These are phyloP conservation scores for Cladorrhinum sp. DNA, from an alignment of 2,329 filamentous ascomycete species.

Conservation along the genomic window DNA sequence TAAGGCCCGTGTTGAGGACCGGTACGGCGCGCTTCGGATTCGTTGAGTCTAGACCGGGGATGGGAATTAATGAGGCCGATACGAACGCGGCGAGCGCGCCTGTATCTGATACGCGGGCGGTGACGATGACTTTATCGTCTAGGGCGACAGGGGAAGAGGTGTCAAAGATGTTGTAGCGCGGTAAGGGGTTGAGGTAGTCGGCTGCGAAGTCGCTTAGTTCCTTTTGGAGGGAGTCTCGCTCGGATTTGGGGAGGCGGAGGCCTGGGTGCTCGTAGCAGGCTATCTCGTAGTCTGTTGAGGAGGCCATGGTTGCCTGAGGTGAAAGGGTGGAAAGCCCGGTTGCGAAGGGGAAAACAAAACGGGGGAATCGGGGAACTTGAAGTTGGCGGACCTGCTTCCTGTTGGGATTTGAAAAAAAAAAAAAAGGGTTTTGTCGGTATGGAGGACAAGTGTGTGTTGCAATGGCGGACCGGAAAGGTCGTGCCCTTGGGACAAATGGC, in stretches of 20 bases:
- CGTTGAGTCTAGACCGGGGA: neutral
- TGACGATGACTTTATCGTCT: slow-evolving; percentile 16
- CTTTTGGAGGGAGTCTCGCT: neutral
- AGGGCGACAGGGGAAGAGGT: neutral
- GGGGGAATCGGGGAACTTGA: neutral
- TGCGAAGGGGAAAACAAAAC: neutral
- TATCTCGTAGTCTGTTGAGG: neutral
- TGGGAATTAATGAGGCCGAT: slow-evolving; percentile 9
- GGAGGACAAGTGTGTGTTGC: too few relatives aligned
- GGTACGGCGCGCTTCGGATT: neutral
- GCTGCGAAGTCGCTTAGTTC: neutral
- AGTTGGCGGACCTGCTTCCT: neutral
- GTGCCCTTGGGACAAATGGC: neutral
- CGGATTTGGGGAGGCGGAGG: neutral
- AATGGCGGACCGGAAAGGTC: too few relatives aligned
- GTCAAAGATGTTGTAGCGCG: slow-evolving; percentile 11
- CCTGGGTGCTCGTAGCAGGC: neutral
- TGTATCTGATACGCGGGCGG: neutral
- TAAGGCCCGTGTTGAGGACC: slow-evolving; percentile 14
- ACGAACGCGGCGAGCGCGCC: slow-evolving; percentile 11
- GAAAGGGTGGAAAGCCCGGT: neutral
- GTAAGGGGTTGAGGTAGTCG: slow-evolving; percentile 3
- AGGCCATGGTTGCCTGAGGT: neutral
- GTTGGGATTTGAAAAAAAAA: too few relatives aligned
- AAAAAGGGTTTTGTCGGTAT: too few relatives aligned